Conservation (phyloP, 768 basidiomycete species). For the Lactarius indigo region DNA sequence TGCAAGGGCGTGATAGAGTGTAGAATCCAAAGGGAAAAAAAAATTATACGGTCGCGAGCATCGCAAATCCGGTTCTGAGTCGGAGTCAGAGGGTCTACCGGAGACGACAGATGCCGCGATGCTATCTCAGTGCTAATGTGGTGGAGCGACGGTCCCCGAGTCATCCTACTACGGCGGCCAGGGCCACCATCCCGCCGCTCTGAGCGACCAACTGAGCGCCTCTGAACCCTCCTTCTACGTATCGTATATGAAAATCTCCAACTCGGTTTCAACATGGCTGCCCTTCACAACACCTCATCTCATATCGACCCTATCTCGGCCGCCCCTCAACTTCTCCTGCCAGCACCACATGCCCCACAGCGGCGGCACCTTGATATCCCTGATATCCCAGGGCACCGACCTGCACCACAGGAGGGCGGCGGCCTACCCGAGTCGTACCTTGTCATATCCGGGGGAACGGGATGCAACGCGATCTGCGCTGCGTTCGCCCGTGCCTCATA, state of each 20-base stretch:
- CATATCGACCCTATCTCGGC: not conserved
- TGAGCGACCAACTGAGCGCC: not conserved
- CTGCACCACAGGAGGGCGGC: conserved; percentile 9
- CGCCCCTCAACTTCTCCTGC: not conserved
- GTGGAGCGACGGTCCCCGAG: not conserved
- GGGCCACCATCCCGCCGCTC: not conserved
- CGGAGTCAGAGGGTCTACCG: not conserved
- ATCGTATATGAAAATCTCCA: not conserved
- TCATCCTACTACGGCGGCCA: not conserved
- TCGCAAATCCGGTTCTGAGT: not conserved
- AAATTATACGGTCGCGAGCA: not conserved
- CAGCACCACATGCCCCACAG: not conserved
- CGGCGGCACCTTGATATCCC: conserved; percentile 48
- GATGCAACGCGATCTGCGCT: conserved; percentile 86
- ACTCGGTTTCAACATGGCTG: not conserved
- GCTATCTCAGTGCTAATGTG: not conserved
- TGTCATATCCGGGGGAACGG: conserved; percentile 91
- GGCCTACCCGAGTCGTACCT: conserved; percentile 47
- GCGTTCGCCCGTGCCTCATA: conserved; percentile 79
- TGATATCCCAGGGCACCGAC: conserved; percentile 56
- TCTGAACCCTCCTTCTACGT: not conserved
- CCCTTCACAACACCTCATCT: not conserved
- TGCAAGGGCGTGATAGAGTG: not conserved
- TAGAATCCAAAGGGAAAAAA: not conserved
- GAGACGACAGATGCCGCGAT: not conserved